phyloP scores from a whole-genome alignment of 108 stramenopile species.

The Nannochloropsis gaditana region DNA sequence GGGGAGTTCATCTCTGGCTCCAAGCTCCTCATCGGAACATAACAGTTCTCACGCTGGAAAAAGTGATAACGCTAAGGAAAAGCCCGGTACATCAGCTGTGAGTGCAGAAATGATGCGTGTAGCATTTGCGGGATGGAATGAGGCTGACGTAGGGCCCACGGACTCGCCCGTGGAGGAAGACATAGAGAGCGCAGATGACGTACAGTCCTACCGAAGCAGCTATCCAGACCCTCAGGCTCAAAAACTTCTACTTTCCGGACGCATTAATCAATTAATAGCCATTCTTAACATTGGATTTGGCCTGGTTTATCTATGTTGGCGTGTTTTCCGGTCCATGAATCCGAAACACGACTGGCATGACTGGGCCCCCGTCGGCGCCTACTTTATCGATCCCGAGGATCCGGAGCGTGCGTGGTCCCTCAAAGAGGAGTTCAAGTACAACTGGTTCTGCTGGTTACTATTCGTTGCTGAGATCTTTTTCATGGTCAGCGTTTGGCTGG shows the following conservation, averaged over 20 bases:
- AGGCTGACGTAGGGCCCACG: neutral
- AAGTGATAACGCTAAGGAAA: neutral
- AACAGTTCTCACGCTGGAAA: neutral
- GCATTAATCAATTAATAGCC: neutral
- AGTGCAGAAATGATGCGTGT: neutral
- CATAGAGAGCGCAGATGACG: neutral
- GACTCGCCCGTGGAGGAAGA: neutral
- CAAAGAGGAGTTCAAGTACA: conserved; percentile 10
- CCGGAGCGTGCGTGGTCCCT: neutral
- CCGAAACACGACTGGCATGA: neutral
- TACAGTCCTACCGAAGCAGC: neutral
- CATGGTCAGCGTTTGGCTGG: neutral
- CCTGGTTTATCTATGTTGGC: conserved; percentile 12
- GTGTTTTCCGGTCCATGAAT: neutral
- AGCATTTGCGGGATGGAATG: neutral
- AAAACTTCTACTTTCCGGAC: conserved; percentile 9
- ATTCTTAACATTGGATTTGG: neutral
- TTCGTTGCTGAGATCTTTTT: neutral
- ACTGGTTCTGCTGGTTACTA: conserved; percentile 2
- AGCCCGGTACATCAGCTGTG: neutral
- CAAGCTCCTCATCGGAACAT: no score
- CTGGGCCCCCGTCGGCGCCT: neutral
- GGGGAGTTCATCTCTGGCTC: no score
- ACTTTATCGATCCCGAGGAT: neutral
- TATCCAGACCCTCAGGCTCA: neutral